Conservation (phyloP, 2,329 filamentous ascomycete genomes). For the Sporothrix humicola region DNA sequence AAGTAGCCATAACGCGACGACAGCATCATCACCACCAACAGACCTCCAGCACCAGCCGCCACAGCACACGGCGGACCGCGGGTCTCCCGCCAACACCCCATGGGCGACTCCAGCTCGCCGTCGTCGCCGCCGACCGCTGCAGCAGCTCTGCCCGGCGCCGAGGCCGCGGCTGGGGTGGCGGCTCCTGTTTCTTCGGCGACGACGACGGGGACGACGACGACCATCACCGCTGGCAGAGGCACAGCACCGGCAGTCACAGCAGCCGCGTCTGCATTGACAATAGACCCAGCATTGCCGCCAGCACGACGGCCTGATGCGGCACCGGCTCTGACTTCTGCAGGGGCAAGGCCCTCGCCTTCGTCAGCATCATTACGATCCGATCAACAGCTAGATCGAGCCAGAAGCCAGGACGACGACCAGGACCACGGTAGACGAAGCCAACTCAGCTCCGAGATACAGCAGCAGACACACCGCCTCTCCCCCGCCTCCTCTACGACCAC, state of each 20-base stretch:
- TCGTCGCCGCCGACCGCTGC: slow-evolving; percentile 32
- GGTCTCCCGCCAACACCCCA: slow-evolving; percentile 28
- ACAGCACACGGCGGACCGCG: slow-evolving; percentile 20
- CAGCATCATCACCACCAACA: not conserved
- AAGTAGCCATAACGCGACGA: not conserved
- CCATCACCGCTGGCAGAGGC: not conserved
- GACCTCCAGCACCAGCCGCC: not conserved
- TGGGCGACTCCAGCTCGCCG: slow-evolving; percentile 35
- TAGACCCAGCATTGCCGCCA: not conserved
- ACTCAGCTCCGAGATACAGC: not conserved
- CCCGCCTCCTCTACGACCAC: slow-evolving; percentile 42
- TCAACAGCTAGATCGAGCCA: not conserved
- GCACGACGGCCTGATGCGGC: not conserved
- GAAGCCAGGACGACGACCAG: slow-evolving; percentile 1
- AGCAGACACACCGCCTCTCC: not conserved
- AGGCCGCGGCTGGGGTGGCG: slow-evolving; percentile 14
- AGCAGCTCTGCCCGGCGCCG: slow-evolving; percentile 10
- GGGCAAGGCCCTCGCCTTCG: not conserved
- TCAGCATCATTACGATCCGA: not conserved
- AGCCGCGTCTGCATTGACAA: slow-evolving; percentile 5
- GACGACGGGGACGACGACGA: not conserved
- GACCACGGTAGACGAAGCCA: slow-evolving; percentile 18
- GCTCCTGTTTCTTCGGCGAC: not conserved
- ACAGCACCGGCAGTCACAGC: slow-evolving; percentile 5
- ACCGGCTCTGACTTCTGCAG: not conserved